Conservation (phyloP, 202 grass and related monocot genomes). For the Setaria italica region DNA sequence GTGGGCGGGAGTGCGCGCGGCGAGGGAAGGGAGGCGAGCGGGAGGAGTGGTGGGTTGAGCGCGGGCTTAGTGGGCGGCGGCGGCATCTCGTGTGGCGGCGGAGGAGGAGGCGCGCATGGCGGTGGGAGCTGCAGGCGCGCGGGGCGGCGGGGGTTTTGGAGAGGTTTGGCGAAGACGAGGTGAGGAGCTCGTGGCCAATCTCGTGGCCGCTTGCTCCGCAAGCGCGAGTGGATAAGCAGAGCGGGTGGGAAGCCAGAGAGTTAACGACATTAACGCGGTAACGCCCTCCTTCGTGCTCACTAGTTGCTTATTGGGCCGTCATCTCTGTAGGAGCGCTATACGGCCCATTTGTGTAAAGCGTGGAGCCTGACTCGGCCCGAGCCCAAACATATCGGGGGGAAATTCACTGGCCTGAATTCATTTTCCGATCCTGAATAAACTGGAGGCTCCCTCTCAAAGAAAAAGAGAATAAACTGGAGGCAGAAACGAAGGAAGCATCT, state of each 20-base stretch:
- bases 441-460: not conserved
- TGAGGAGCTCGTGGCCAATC: conserved; percentile 33
- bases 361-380: not conserved
- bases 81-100: conserved; percentile 54
- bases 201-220: conserved; percentile 42
- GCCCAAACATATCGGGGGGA: not conserved
- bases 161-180: conserved; percentile 42
- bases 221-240: conserved; percentile 52
- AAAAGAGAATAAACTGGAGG: conserved; percentile 25
- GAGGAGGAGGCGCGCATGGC: conserved; percentile 42
- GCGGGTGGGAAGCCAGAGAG: not conserved
- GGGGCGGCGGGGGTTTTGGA: conserved; percentile 39
- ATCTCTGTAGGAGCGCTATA: not conserved
- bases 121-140: conserved; percentile 1
- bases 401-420: conserved; percentile 17
- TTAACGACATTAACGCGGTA: conserved; percentile 23
- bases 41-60: conserved; percentile 43
- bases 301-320: not conserved
- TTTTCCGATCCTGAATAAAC: conserved; percentile 36
- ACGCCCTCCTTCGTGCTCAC: not conserved
- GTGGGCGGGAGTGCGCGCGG: conserved; percentile 18
- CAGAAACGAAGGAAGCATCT: not conserved
- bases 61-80: conserved; percentile 37
- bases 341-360: not conserved
- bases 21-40: conserved; percentile 29